phyloP scores from a whole-genome alignment of 148 eudicot species.

The Amaranthus palmeri region DNA sequence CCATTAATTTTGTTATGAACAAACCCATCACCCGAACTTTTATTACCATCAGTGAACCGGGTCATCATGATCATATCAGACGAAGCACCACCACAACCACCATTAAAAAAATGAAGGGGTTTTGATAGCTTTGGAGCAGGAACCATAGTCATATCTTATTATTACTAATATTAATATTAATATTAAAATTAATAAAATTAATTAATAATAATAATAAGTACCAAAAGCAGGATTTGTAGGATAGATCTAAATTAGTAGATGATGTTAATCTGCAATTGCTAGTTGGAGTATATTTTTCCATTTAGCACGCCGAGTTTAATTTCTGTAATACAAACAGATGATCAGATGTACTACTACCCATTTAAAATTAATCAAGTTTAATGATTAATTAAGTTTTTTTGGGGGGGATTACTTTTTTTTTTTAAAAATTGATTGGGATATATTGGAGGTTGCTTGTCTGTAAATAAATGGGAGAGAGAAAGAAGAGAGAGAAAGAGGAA shows the following conservation, averaged over 20 bases:
- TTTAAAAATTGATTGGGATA: background rate
- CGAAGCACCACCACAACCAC: conserved; percentile 7
- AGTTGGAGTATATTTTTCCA: background rate
- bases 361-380: background rate
- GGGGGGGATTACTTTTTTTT: background rate
- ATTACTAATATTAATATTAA: background rate
- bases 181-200: background rate
- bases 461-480: conserved; percentile 2
- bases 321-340: background rate
- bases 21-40: background rate
- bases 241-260: background rate
- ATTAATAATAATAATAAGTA: conserved; percentile 1
- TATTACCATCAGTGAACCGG: conserved; percentile 1
- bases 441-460: conserved; percentile 13
- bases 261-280: background rate
- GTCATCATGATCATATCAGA: conserved; percentile 10
- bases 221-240: background rate
- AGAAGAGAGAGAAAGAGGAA: background rate
- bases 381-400: background rate
- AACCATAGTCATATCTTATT: conserved; percentile 52
- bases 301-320: background rate
- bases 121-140: conserved; percentile 29
- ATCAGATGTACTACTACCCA: conserved; percentile 1
- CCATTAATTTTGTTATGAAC: background rate
- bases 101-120: conserved; percentile 9